These are phyloP conservation scores for Euphorbia pulcherrima DNA, from an alignment of 345 rosid species.

Conservation along the genomic window DNA sequence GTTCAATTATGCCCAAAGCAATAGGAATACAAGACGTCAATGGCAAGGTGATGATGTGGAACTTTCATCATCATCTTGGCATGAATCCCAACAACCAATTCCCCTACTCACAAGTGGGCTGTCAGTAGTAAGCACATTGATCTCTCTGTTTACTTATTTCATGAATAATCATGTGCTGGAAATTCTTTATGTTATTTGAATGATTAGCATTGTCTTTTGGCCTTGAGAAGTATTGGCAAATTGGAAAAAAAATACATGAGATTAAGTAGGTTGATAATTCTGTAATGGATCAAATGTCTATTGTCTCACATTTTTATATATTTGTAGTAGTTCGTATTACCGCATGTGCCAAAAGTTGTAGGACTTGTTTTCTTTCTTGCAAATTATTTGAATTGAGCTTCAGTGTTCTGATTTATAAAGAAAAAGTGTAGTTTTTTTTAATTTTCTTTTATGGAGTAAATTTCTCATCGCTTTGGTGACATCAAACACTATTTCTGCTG, in stretches of 20 bases:
- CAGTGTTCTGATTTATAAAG: too few species aligned
- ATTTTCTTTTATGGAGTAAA: neutral
- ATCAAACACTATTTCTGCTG: neutral
- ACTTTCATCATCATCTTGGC: conserved; percentile 79
- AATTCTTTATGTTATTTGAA: neutral
- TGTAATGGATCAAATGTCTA: neutral
- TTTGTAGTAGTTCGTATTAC: neutral
- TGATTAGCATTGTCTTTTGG: neutral
- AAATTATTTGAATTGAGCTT: neutral
- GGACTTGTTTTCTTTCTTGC: neutral
- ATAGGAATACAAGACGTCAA: conserved; percentile 54
- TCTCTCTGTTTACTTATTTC: neutral
- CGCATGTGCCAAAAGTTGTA: neutral
- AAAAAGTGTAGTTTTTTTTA: neutral
- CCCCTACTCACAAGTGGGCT: conserved; percentile 92
- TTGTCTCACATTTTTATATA: neutral
- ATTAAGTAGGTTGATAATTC: neutral
- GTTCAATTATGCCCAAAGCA: conserved; percentile 70
- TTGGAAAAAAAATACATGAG: neutral
- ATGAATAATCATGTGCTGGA: neutral
- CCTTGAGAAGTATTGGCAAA: neutral
- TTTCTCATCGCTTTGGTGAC: neutral
- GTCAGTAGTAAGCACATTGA: conserved; percentile 54
- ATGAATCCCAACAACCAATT: conserved; percentile 83
- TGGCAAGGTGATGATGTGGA: conserved; percentile 88